Base-by-base conservation (phyloP, 2,329 filamentous ascomycete species). In the Massarina eburnea region DNA sequence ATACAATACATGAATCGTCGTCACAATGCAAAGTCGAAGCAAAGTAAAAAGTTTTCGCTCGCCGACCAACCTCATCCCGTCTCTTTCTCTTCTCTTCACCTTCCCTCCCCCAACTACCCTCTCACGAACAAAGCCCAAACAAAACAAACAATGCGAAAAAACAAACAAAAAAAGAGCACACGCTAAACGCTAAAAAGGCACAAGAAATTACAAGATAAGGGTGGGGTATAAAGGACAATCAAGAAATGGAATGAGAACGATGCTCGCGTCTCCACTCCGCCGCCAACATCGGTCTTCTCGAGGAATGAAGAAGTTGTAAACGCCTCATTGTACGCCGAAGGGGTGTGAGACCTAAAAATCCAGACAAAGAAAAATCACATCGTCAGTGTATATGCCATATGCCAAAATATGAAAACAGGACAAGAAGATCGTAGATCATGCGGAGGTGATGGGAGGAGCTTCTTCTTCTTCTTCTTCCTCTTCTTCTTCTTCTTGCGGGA, bases 261-360 rank as follows among this genome's bases (percentile, higher is more conserved):
- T n/a, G n/a, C n/a, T n/a, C n/a, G n/a, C 35, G 19, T 8, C 19
- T 14, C 35, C 20, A 38, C 4, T 22, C 21, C 20, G 53, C 54
- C 46, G 57, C 52, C 39, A 60, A 43, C 44, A 36, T 55, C 32
- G 57, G 45, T 48, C 46, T n/a, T n/a, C n/a, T 56, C 21, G 67
- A 69, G 27, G 67, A 70, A 58, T 70, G 67, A 39, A 70, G 60
- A 47, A 63, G 58, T 46, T 56, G 55, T 46, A 70, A 57, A 43
- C 62, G 58, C 48, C 62, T 59, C 52, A 70, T 58, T 22, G 67
- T 70, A 45, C 64, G 61, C 46, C 58, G 55, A 34, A 70, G 54
- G 53, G 67, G 66, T 46, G 66, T 66, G 40, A 69, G 52, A 43
- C 56, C 63, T 68, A 52, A 47, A 38, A 36, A 37, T 7, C 12